phyloP scores from a whole-genome alignment of 805 yeast genomes.

The Metschnikowia kunwiensis region DNA sequence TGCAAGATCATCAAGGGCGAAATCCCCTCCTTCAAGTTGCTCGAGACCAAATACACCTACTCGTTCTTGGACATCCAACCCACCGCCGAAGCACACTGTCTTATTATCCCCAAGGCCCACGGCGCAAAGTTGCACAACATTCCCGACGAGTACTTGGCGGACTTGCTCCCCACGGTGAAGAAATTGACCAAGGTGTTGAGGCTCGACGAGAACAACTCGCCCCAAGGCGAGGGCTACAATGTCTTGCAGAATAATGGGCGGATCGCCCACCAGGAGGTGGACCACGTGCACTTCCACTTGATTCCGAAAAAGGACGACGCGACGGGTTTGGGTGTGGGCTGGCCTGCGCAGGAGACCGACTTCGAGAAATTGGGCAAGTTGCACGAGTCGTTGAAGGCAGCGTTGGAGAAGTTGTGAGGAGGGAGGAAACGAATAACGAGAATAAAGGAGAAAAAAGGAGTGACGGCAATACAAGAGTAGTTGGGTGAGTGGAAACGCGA shows the following conservation, averaged over 20 bases:
- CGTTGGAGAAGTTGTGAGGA: constrained; percentile 21
- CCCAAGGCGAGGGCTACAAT: constrained; percentile 75
- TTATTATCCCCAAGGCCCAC: constrained; percentile 89
- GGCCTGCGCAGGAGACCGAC: constrained; percentile 89
- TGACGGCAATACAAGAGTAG: too few relatives aligned
- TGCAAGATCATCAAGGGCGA: constrained; percentile 95
- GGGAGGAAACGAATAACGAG: too few relatives aligned
- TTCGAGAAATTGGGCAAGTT: constrained; percentile 65
- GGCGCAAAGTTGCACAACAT: constrained; percentile 90
- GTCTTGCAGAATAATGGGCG: constrained; percentile 89
- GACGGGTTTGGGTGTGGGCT: constrained; percentile 82
- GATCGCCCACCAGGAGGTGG: constrained; percentile 93
- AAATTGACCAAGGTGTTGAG: constrained; percentile 73
- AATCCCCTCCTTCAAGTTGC: constrained; percentile 86
- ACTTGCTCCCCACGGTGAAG: constrained; percentile 84
- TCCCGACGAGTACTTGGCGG: constrained; percentile 88
- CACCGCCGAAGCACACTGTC: constrained; percentile 80
- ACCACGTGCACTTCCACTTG: constrained; percentile 94
- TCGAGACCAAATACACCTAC: constrained; percentile 77
- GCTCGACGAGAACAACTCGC: constrained; percentile 58
- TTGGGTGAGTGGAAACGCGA: too few relatives aligned
- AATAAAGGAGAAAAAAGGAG: too few relatives aligned
- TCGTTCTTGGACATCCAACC: constrained; percentile 95
- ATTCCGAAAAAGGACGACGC: constrained; percentile 78
- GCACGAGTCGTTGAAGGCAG: constrained; percentile 53